Conservation (phyloP, 257 asterid genomes). For the Fraxinus quadrangulata region DNA sequence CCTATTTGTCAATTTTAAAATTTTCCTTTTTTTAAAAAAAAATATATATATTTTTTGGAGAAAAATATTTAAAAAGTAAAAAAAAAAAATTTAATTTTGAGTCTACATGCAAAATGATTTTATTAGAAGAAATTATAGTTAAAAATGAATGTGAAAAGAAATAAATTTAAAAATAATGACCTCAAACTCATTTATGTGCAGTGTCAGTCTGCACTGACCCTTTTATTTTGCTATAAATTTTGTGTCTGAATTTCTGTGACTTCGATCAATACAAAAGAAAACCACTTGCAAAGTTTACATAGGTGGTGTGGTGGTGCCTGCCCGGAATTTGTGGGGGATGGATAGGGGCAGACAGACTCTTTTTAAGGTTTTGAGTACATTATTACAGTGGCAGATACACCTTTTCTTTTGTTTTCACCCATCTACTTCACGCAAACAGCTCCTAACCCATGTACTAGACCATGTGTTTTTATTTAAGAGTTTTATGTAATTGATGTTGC, state of each 20-base stretch:
- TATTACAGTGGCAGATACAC: conserved; percentile 16
- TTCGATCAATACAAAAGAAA: background rate
- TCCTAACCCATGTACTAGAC: background rate
- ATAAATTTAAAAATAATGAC: background rate
- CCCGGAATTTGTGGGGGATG: conserved; percentile 49
- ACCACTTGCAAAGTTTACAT: conserved; percentile 28
- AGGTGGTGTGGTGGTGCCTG: conserved; percentile 28
- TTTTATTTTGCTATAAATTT: background rate
- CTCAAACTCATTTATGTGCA: background rate
- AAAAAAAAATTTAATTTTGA: too few relatives aligned
- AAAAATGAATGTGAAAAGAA: too few relatives aligned
- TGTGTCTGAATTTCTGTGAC: background rate
- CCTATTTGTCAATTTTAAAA: too few relatives aligned
- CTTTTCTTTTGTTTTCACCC: conserved; percentile 7
- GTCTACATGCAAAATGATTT: too few relatives aligned
- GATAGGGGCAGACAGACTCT: background rate
- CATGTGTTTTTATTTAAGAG: too few relatives aligned
- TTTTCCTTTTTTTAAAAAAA: too few relatives aligned
- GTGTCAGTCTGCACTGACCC: background rate
- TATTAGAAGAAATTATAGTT: too few relatives aligned
- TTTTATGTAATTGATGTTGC: too few relatives aligned
- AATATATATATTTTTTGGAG: too few relatives aligned
- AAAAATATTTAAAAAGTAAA: too few relatives aligned
- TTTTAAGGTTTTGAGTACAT: conserved; percentile 44
- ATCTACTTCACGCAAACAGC: background rate